A percentile compares a stretch with the other conserved stretches of the same genome.
These are phyloP conservation scores for Cordyceps militaris DNA, from an alignment of 2,329 filamentous ascomycete species.

Conservation along the genomic window DNA sequence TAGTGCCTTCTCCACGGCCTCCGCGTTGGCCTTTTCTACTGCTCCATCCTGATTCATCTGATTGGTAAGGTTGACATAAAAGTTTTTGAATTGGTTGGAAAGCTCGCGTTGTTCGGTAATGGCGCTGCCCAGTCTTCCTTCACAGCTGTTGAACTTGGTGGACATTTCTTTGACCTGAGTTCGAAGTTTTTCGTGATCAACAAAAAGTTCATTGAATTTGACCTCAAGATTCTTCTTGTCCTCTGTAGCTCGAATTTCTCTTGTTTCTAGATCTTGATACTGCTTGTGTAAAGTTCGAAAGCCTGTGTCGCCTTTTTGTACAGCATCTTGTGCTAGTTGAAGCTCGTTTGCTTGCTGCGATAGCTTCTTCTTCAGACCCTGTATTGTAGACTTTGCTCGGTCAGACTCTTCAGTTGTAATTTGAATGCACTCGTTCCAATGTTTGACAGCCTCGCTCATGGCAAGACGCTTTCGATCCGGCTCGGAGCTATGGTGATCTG, in stretches of 20 bases:
- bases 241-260: neutral
- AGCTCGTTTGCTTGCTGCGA: slow-evolving; percentile 17
- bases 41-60: neutral
- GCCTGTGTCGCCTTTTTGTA: neutral
- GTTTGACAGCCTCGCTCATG: slow-evolving; percentile 17
- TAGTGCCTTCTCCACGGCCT: neutral
- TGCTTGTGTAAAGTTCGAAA: neutral
- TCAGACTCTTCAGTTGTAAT: slow-evolving; percentile 2
- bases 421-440: slow-evolving; percentile 14
- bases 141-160: neutral
- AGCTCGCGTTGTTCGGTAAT: slow-evolving; percentile 10
- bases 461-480: slow-evolving; percentile 9
- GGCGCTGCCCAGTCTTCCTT: neutral
- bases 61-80: neutral
- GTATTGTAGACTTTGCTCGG: slow-evolving; percentile 14
- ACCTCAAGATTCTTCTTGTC: neutral
- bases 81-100: slow-evolving; percentile 13
- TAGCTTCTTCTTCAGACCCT: slow-evolving; percentile 3
- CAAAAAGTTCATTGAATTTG: slow-evolving; percentile 11
- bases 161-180: neutral
- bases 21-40: neutral
- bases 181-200: neutral
- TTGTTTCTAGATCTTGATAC: neutral
- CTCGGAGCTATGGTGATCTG: neutral
- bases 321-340: slow-evolving; percentile 17